Conservation (phyloP, 2,329 filamentous ascomycete species). For the Stachybotrys elegans region DNA sequence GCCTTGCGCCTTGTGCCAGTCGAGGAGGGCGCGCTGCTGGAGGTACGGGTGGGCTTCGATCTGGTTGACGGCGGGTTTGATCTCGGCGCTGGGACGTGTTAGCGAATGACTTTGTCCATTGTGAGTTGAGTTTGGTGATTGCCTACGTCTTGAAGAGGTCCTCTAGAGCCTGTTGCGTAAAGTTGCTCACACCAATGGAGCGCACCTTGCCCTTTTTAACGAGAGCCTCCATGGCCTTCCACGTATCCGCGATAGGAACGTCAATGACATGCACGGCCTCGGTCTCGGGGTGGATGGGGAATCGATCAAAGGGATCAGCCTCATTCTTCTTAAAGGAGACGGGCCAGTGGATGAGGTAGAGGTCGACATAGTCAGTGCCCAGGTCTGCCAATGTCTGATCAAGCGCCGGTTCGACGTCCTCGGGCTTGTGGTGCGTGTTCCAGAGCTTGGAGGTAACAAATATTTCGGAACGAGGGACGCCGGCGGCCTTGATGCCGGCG, state of each 20-base stretch:
- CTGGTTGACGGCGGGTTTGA: slow-evolving; percentile 47
- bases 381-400: slow-evolving; percentile 44
- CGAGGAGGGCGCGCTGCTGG: slow-evolving; percentile 42
- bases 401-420: slow-evolving; percentile 43
- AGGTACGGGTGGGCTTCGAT: slow-evolving; percentile 44
- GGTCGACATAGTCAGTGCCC: slow-evolving; percentile 46
- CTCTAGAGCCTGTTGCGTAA: slow-evolving; percentile 47
- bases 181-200: slow-evolving; percentile 57
- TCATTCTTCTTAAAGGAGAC: slow-evolving; percentile 38
- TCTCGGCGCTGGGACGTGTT: slow-evolving; percentile 30
- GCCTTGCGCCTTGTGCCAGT: slow-evolving; percentile 46
- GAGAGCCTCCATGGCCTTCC: slow-evolving; percentile 52
- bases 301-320: slow-evolving; percentile 33
- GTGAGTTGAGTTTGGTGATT: slow-evolving; percentile 43
- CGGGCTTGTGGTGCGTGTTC: slow-evolving; percentile 49
- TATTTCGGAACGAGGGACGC: slow-evolving; percentile 33
- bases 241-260: slow-evolving; percentile 48
- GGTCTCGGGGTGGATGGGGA: slow-evolving; percentile 35
- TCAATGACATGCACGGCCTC: slow-evolving; percentile 34
- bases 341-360: slow-evolving; percentile 48
- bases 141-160: slow-evolving; percentile 18
- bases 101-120: slow-evolving; percentile 40
- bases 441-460: slow-evolving; percentile 57
- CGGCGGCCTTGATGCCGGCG: slow-evolving; percentile 32
- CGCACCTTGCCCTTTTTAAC: slow-evolving; percentile 47